A percentile compares a stretch with the other conserved stretches of the same genome.
phyloP scores from a whole-genome alignment of 495 filamentous ascomycete species.

The Xylaria venustula region DNA sequence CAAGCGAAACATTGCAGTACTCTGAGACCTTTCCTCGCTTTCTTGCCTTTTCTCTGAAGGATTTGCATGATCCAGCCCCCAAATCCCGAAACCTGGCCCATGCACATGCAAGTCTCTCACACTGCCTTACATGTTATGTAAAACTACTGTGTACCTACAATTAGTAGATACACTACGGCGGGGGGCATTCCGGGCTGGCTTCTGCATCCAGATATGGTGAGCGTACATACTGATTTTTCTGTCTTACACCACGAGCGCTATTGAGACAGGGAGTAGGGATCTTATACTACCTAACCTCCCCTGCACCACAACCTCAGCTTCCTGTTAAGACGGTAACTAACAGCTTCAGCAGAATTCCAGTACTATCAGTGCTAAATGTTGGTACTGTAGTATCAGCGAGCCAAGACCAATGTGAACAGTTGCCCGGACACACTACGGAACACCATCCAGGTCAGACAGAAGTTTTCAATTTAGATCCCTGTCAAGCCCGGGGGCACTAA shows the following conservation, averaged over 20 bases:
- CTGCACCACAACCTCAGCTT: constrained; percentile 1
- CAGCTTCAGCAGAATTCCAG: background rate
- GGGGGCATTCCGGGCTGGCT: too few species aligned
- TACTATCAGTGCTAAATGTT: background rate
- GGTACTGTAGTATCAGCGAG: background rate
- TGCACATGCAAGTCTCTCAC: constrained; percentile 13
- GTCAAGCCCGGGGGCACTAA: background rate
- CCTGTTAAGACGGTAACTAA: background rate
- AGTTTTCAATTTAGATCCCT: constrained; percentile 9
- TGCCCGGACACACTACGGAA: background rate
- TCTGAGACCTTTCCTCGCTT: background rate
- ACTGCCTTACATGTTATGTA: background rate
- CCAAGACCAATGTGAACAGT: background rate
- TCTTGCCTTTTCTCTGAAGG: background rate
- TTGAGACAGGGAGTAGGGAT: background rate
- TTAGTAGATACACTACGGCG: too few species aligned
- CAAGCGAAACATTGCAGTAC: too few species aligned
- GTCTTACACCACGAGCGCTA: background rate
- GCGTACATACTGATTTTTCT: too few species aligned
- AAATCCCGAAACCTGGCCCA: constrained; percentile 4
- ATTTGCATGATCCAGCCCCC: constrained; percentile 2
- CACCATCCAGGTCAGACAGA: background rate
- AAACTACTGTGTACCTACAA: background rate
- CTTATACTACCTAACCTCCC: background rate
- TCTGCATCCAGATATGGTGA: too few species aligned